Percentiles rank a stretch among this genome's conserved stretches.
phyloP scores from a whole-genome alignment of 495 filamentous ascomycete species.

The Parathielavia hyrcaniae region DNA sequence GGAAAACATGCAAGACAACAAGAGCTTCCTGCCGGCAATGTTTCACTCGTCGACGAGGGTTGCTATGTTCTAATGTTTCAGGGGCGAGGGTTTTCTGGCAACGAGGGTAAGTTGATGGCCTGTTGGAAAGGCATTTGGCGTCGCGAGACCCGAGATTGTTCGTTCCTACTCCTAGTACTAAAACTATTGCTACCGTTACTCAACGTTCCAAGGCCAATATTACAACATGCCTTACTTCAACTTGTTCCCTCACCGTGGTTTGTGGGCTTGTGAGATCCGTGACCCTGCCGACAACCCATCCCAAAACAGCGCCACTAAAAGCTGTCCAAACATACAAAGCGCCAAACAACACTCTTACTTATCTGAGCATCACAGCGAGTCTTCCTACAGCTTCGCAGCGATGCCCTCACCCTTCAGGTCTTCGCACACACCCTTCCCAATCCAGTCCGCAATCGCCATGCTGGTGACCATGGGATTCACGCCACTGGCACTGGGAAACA shows the following conservation, averaged over 20 bases:
- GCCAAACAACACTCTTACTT: no score
- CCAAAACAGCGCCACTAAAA: no score
- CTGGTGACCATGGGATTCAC: constrained; percentile 92
- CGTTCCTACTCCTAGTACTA: no score
- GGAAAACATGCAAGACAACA: constrained; percentile 35
- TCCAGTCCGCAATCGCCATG: constrained; percentile 73
- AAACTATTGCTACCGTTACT: no score
- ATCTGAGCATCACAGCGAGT: neutral
- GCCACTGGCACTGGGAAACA: constrained; percentile 83
- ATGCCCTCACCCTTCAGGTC: constrained; percentile 29
- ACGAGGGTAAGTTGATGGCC: neutral
- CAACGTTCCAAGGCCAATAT: no score
- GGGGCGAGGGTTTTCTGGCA: neutral
- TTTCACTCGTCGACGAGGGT: constrained; percentile 10
- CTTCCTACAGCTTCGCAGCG: constrained; percentile 6
- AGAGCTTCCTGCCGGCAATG: constrained; percentile 34
- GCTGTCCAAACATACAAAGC: no score
- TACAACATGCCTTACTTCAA: no score
- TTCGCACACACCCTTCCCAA: constrained; percentile 47
- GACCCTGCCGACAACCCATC: no score
- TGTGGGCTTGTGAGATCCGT: no score
- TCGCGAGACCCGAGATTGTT: neutral
- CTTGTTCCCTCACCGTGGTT: no score
- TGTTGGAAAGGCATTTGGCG: no score
- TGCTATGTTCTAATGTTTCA: constrained; percentile 18